Conservation (phyloP, 108 stramenopile species). For the Nitzschia palea region DNA sequence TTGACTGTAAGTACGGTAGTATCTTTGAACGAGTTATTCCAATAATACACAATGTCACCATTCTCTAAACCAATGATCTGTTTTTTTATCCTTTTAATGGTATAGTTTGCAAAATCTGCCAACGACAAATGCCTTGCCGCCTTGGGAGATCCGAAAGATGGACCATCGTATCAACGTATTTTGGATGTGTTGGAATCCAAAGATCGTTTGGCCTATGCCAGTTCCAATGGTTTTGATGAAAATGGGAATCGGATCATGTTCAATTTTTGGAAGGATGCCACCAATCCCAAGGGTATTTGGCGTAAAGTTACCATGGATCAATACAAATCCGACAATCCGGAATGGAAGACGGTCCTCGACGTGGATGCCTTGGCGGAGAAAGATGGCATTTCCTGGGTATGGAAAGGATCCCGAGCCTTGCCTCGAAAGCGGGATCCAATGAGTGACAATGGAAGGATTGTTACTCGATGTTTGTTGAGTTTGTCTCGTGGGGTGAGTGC, state of each 20-base stretch:
- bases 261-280: constrained; percentile 79
- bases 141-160: constrained; percentile 62
- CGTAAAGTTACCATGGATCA: constrained; percentile 65
- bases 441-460: constrained; percentile 39
- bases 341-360: constrained; percentile 88
- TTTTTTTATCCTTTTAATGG: no score
- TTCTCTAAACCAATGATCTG: no score
- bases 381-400: constrained; percentile 86
- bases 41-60: no score
- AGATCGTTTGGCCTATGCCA: constrained; percentile 69
- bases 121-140: constrained; percentile 67
- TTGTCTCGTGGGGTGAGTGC: constrained; percentile 67
- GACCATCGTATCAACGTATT: constrained; percentile 55
- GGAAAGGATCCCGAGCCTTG: constrained; percentile 68
- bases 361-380: constrained; percentile 75
- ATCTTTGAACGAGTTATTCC: no score
- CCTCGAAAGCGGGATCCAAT: constrained; percentile 58
- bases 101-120: constrained; percentile 58
- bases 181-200: constrained; percentile 62
- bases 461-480: constrained; percentile 61
- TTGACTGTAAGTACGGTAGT: constrained; percentile 28
- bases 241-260: constrained; percentile 59
- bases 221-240: constrained; percentile 49
- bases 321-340: constrained; percentile 52
- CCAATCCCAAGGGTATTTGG: constrained; percentile 86